A percentile compares a stretch with the other conserved stretches of the same genome.
Evolutionary conservation across 495 filamentous ascomycete species (phyloP).

Genomic region (Parathielavia hyrcaniae): DNA sequence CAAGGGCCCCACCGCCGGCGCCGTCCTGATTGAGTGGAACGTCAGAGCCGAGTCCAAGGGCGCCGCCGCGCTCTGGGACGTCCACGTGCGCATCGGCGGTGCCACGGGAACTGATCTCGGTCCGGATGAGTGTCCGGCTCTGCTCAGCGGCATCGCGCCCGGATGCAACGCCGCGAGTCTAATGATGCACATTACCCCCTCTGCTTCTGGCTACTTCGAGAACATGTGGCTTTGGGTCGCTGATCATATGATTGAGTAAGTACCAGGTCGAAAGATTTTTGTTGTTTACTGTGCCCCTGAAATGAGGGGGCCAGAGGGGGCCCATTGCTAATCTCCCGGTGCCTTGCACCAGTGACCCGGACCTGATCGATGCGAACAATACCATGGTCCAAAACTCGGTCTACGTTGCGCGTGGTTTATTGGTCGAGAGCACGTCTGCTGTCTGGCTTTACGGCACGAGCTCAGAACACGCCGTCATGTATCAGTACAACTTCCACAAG

Average conservation of each 20-base stretch:
- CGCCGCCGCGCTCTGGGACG: conserved; percentile 12
- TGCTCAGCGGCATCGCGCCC: no score
- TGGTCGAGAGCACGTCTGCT: conserved; percentile 54
- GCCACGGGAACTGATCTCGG: conserved; percentile 57
- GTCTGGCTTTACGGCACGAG: conserved; percentile 37
- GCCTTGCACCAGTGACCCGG: no score
- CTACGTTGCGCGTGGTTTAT: conserved; percentile 74
- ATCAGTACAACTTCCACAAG: conserved; percentile 68
- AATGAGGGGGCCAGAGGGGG: no score
- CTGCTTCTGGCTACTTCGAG: conserved; percentile 70
- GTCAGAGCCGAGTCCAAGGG: conserved; percentile 30
- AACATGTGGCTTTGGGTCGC: conserved; percentile 83
- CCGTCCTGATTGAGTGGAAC: conserved; percentile 85
- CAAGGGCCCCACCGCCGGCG: conserved; percentile 65
- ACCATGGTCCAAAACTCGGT: conserved; percentile 78
- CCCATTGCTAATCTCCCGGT: no score
- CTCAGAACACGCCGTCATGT: conserved; percentile 72
- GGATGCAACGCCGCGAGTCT: conserved; percentile 46
- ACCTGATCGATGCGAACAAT: no score
- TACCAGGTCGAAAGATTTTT: no score
- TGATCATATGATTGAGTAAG: conserved; percentile 59
- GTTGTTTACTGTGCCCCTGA: no score
- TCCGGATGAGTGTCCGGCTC: no score
- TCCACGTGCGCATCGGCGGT: conserved; percentile 18
- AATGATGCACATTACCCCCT: conserved; percentile 58